Evolutionary conservation across 2,329 filamentous ascomycete genomes (phyloP), one percentile per base, ranked within the genome.

Genomic region (Monilinia vaccinii-corymbosi): DNA sequence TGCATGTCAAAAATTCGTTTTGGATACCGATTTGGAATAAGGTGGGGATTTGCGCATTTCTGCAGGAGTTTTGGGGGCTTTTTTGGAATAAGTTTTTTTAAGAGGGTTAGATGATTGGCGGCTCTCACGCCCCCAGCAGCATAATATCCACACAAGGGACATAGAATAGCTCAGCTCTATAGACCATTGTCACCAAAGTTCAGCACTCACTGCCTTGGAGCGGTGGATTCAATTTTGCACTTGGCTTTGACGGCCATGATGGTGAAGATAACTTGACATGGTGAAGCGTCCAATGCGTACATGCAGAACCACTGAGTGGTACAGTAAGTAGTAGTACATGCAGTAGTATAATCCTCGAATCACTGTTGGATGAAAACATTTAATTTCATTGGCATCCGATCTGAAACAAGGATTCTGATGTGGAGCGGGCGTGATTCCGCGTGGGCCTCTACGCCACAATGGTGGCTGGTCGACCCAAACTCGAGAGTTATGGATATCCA

Each of bases 1-100:
- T 60, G 23, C 32, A 59, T 23, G 48, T 52, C 38, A 59, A 28
- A 56, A 40, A 28, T 58, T 44, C 21, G 28, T 52, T 45, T 49
- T 52, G 46, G 56, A 58, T 52, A 58, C n/a, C 36, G 21, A 51
- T 23, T 44, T 51, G 46, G 46, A 28, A 51, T 28, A 44, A n/a
- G 46, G 56, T 10, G 36, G 56, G 10, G 10, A 42, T 49, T 57
- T 49, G 32, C 18, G 56, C 56, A 58, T 52, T 45, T 52, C 4
- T 21, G 14, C 46, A 8, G 56, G 56, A 34, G 56, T 45, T 58
- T 36, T 13, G 31, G 25, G n/a, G 3, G 46, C 42, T 7, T 42
- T 40, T 32, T 36, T 34, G 36, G 56, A 10, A 52, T 52, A 52
- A 23, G 18, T 51, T 34, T 42, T 36, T 28, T 32, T 28, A 13